These are phyloP conservation scores for Circinella umbellata DNA, from an alignment of 371 early-diverging fungal species.

Conservation along the genomic window DNA sequence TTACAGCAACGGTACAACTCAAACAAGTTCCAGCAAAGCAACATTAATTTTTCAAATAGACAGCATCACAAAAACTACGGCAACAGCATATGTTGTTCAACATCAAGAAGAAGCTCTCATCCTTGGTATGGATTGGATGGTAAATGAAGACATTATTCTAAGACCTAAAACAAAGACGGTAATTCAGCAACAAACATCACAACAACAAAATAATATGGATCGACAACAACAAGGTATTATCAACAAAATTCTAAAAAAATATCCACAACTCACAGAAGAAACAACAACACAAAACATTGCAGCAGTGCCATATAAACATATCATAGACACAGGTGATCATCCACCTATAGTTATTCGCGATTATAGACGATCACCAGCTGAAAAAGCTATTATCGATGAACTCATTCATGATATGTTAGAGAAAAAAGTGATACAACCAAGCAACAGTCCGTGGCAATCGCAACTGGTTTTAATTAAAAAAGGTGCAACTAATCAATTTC, in stretches of 20 bases:
- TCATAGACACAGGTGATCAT: conserved; percentile 18
- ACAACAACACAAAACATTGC: conserved; percentile 4
- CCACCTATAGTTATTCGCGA: conserved; percentile 11
- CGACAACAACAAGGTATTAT: too few species aligned
- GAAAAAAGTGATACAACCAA: conserved; percentile 21
- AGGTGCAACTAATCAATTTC: conserved; percentile 31
- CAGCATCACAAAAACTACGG: too few species aligned
- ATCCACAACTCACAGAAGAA: background rate
- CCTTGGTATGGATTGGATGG: too few species aligned
- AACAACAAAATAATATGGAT: too few species aligned
- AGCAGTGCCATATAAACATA: conserved; percentile 16
- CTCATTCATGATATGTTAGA: conserved; percentile 20
- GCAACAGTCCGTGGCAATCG: conserved; percentile 48
- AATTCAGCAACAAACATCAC: too few species aligned
- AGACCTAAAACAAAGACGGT: too few species aligned
- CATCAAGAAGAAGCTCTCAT: too few species aligned
- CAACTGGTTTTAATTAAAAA: conserved; percentile 54
- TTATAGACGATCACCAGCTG: conserved; percentile 8
- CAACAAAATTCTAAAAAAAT: background rate
- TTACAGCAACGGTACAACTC: too few species aligned
- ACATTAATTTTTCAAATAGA: too few species aligned
- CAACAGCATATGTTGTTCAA: too few species aligned
- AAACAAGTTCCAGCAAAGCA: too few species aligned
- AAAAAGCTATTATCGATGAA: conserved; percentile 18
- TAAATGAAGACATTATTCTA: too few species aligned